Conservation (phyloP, 352 stramenopile genomes). For the Pythium insidiosum region DNA sequence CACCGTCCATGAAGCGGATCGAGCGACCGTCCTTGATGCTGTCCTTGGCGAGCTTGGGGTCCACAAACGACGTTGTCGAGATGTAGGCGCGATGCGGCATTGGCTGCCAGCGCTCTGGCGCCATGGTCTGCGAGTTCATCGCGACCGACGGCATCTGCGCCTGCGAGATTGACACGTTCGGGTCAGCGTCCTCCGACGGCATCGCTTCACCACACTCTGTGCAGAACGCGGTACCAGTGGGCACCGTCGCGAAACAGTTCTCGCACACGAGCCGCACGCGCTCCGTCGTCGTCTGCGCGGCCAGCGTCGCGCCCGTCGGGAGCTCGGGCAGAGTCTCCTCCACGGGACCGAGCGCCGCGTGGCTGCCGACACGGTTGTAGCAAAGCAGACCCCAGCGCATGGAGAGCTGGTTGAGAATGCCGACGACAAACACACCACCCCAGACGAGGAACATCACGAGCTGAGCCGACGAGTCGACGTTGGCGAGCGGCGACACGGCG, state of each 20-base stretch:
- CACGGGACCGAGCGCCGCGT: constrained; percentile 56
- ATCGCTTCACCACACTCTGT: constrained; percentile 86
- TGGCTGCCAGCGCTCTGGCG: constrained; percentile 78
- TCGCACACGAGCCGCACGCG: constrained; percentile 82
- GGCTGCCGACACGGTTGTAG: constrained; percentile 82
- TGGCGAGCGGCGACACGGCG: constrained; percentile 27
- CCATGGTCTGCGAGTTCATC: constrained; percentile 72
- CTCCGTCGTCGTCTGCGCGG: constrained; percentile 39
- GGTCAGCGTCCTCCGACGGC: constrained; percentile 58
- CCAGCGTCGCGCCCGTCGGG: constrained; percentile 55
- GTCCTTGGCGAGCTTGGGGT: constrained; percentile 77
- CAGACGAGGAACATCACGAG: constrained; percentile 79
- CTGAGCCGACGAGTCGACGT: constrained; percentile 46
- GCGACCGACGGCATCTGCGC: constrained; percentile 79
- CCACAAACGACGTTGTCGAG: constrained; percentile 83
- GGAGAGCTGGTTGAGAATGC: constrained; percentile 65
- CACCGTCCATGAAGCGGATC: constrained; percentile 84
- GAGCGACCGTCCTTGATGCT: constrained; percentile 73
- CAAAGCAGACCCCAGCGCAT: constrained; percentile 87
- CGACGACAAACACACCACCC: constrained; percentile 48
- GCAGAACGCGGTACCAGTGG: constrained; percentile 77
- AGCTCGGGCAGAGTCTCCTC: constrained; percentile 71
- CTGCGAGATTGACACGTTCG: constrained; percentile 82
- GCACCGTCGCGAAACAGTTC: constrained; percentile 85
- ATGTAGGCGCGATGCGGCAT: constrained; percentile 80